Base-by-base conservation (phyloP, 192 early-diverging fungal genomes). In the Backusella tarrabulga region DNA sequence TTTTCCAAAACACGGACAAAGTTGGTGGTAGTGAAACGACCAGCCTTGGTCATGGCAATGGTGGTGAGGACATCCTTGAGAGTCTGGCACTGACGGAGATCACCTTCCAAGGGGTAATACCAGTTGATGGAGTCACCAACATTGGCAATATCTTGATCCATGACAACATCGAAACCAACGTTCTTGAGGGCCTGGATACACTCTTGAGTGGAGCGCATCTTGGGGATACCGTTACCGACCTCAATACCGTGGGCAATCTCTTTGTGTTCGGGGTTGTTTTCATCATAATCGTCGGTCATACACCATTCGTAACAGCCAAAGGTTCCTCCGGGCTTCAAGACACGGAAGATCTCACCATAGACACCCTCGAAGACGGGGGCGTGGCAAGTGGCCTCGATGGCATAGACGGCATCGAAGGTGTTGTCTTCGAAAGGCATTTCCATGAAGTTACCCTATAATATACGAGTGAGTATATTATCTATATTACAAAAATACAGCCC, bases 251-350 rank as follows among this genome's bases (percentile, higher is more conserved):
- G 91, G 63, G 94, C 90, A 71, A 97, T 90, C 50, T 86, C 85
- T 72, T 84, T 87, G 78, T 97, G 95, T 34, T 86, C 87, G 21
- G 88, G 77, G 82, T 97, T 92, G 23, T 75, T 81, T 34, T 91
- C 89, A 81, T 98, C 93, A 80, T 91, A 98, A 70, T 92, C 89
- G 60, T 95, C 95, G 40, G 97, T 98, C 73, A 95, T 90, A 80
- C 93, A 89, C 97, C 97, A 98, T 83, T 98, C 97, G 85, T 98
- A 98, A 80, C 91, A 91, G 32, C 95, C 94, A 92, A 97, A 97
- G 70, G 86, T 83, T 68, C 93, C 93, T 32, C 96, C 97, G 54
- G 97, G 96, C 87, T 98, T 98, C 70, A 98, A 80, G 14, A 96
- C 93, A 66, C 95, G 89, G 90, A 92, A 98, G 77, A 94, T 93